These are phyloP conservation scores for Scedosporium boydii DNA, from an alignment of 2,329 filamentous ascomycete genomes.

Conservation along the genomic window DNA sequence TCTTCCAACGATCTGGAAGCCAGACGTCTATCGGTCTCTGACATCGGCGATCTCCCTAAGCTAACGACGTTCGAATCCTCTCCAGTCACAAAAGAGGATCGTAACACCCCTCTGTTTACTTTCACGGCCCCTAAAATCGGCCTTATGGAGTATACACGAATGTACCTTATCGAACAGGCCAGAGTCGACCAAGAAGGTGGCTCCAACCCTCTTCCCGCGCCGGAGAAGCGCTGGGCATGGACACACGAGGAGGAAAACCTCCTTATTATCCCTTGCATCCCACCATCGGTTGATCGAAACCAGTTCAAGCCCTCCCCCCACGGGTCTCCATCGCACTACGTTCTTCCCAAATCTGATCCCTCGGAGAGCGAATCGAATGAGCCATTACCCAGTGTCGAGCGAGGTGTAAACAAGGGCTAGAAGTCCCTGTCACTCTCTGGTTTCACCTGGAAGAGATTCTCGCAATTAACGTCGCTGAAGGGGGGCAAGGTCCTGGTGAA, in stretches of 20 bases:
- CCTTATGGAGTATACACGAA: conserved; percentile 29
- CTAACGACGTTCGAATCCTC: not conserved
- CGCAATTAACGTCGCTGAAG: not conserved
- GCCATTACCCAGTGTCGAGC: not conserved
- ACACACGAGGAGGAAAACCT: conserved; percentile 12
- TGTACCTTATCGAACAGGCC: conserved; percentile 24
- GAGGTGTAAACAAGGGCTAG: not conserved
- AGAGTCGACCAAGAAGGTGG: conserved; percentile 16
- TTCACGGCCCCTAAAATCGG: conserved; percentile 23
- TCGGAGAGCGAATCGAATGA: not conserved
- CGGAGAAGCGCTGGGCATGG: conserved; percentile 23
- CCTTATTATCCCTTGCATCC: not conserved
- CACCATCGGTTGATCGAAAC: not conserved
- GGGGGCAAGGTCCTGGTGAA: not conserved
- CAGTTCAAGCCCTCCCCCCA: not conserved
- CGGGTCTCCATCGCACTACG: not conserved
- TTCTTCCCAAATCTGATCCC: not conserved
- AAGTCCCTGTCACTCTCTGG: not conserved
- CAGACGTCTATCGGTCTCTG: no score
- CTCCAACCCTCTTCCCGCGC: conserved; percentile 19
- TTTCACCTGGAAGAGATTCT: not conserved
- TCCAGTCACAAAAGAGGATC: not conserved
- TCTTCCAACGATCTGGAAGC: no score
- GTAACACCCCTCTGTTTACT: conserved; percentile 2
- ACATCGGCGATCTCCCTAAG: not conserved